Evolutionary conservation across 257 asterid species (phyloP), one percentile per base, ranked within the genome.

Genomic region (Galeopsis tetrahit): DNA sequence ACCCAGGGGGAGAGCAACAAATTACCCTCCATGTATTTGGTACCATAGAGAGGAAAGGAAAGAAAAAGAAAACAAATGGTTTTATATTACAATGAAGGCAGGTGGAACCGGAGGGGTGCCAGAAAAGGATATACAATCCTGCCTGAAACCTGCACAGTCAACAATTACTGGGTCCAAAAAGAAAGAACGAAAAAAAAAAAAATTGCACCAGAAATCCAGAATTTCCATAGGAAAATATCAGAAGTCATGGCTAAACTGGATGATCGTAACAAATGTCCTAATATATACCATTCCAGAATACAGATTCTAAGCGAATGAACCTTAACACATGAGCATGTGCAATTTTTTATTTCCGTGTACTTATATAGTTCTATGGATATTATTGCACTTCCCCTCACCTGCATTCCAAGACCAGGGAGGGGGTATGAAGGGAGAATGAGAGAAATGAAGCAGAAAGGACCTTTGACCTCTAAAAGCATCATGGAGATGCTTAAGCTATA

Each of bases 401-500:
- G 14, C 66, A 58, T 31, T 68, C 38, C 4, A 4, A 39, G 33
- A 73, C 31, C 51, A 66, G 59, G 33, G 55, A 36, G 60, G 53
- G 10, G 69, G 4, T 59, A 59, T 10, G 38, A 21, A 48, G 10
- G 44, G 52, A 35, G 51, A 55, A 46, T 7, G 36, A 74, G 60
- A 58, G 11, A 7, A 68, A 68, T 35, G 31, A 31, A n/a, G 21
- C 38, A 63, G 34, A 61, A 36, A 14, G 42, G 66, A 57, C 44
- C 42, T 52, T 52, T 32, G 46, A 40, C 49, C 71, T 57, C 38
- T 63, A 7, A 71, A 70, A 59, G 68, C 61, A 69, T 68, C 68
- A 61, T 34, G 13, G 5, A 52, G 39, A 75, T 38, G 42, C 57
- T 66, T 66, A 21, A 36, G 84, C 63, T 56, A 58, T 85, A 94